Evolutionary conservation across 306 rosid species (phyloP).

Genomic region (Dryas octopetala): DNA sequence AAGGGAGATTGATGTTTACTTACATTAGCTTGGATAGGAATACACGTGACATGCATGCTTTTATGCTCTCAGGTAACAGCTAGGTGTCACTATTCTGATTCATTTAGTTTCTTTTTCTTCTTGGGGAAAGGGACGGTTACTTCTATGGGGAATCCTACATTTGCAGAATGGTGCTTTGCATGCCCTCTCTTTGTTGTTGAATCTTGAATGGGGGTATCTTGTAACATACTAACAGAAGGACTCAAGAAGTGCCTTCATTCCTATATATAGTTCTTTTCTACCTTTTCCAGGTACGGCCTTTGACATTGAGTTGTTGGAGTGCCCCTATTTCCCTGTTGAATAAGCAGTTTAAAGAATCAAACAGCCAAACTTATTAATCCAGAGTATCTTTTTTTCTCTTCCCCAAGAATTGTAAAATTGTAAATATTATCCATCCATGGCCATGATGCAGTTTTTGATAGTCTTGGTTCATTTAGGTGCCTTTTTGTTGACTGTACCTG

Average conservation of each 20-base stretch:
- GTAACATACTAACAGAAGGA: slow-evolving; percentile 14
- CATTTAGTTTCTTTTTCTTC: not conserved
- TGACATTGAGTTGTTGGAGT: not conserved
- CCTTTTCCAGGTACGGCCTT: not conserved
- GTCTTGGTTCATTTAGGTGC: not conserved
- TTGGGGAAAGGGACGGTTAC: slow-evolving; percentile 12
- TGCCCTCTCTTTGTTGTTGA: not conserved
- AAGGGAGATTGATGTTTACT: slow-evolving; percentile 68
- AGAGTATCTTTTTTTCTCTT: not conserved
- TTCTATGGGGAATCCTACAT: slow-evolving; percentile 5
- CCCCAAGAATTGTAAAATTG: not conserved
- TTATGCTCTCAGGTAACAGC: slow-evolving; percentile 35
- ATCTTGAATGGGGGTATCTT: not conserved
- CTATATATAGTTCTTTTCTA: not conserved
- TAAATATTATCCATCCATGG: not conserved
- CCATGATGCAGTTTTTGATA: not conserved
- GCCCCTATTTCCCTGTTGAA: too few species aligned
- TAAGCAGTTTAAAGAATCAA: not conserved
- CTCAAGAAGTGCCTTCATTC: not conserved
- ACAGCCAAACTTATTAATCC: not conserved
- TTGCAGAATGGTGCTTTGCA: not conserved
- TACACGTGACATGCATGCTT: slow-evolving; percentile 52
- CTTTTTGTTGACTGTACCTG: not conserved
- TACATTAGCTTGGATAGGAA: slow-evolving; percentile 54
- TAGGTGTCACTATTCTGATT: slow-evolving; percentile 21